Conservation (phyloP, 2,329 filamentous ascomycete genomes). For the Nectriaceae sp. region DNA sequence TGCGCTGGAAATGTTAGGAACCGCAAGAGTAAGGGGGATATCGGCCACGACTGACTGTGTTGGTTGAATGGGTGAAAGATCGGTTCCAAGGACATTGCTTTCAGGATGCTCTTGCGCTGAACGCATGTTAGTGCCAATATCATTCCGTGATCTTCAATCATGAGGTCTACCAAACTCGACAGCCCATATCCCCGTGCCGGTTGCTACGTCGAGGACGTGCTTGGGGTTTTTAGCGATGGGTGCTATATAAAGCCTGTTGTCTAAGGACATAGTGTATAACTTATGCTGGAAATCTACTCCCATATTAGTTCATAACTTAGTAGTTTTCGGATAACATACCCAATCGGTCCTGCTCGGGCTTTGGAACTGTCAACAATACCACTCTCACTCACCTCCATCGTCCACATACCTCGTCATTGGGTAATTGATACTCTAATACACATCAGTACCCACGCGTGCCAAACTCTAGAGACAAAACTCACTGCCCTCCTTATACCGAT, state of each 20-base stretch:
- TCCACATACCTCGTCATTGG: background rate
- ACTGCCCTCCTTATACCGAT: constrained; percentile 1
- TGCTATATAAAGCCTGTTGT: constrained; percentile 45
- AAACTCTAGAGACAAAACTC: background rate
- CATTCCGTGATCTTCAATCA: background rate
- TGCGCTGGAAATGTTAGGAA: background rate
- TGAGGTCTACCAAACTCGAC: constrained; percentile 44
- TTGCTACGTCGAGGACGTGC: constrained; percentile 51
- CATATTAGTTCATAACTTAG: background rate
- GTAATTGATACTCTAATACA: background rate
- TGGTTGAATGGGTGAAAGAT: constrained; percentile 51
- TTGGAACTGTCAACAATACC: background rate
- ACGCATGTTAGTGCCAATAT: background rate
- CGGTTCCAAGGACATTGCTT: constrained; percentile 43
- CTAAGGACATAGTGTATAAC: constrained; percentile 22
- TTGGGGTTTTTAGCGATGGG: constrained; percentile 41
- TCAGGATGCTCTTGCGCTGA: constrained; percentile 42
- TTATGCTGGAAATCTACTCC: background rate
- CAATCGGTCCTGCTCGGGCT: background rate
- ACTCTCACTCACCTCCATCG: background rate
- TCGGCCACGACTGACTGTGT: background rate
- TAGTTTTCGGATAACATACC: background rate
- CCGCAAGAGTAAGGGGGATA: no score
- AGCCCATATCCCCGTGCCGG: constrained; percentile 54
- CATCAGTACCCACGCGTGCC: background rate